Evolutionary conservation across 139 green algal species (phyloP), one percentile per base, ranked within the genome.

Genomic region (Tetraselmis striata): DNA sequence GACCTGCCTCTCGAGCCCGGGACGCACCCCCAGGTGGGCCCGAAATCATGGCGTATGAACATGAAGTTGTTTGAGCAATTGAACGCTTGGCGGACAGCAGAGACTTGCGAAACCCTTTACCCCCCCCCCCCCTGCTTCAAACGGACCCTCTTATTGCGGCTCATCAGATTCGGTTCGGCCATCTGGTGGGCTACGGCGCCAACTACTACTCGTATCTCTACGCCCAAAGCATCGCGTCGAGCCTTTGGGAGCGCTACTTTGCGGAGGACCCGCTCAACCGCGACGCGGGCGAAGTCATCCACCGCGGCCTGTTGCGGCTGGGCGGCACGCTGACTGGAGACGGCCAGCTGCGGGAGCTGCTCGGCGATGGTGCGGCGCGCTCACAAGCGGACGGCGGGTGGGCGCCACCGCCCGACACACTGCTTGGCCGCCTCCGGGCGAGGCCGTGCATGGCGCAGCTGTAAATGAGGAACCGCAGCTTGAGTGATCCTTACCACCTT

Each of bases 151-250:
- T n/a, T n/a, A n/a, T n/a, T n/a, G n/a, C n/a, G n/a, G n/a, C n/a
- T n/a, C n/a, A n/a, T n/a, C n/a, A n/a, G 11, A 74, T 86, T 0
- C 84, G 94, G 1, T 93, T 97, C 59, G 83, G 81, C 11, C 94
- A 98, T 87, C 59, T 95, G 28, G 90, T 94, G 1, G 93, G 92
- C 30, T 98, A 98, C 76, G 94, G 90, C 0, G 92, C 86, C 28
- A 85, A 85, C 45, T 98, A 98, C 85, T 97, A 97, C 87, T 84
- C 80, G 27, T 98, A 98, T 83, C 78, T 95, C 1, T 96, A 94
- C 76, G 93, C 93, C 2, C 82, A 92, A 23, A 91, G 84, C 82
- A 85, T 98, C 74, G 84, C 92, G 0, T 84, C 90, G 0, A 67
- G 84, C 1, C 75, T 96, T 0, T 98, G 93, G 93, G 2, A 87